Evolutionary conservation across 2,329 filamentous ascomycete species (phyloP), one percentile per base, ranked within the genome.

Genomic region (Teratosphaeria epicoccoides): DNA sequence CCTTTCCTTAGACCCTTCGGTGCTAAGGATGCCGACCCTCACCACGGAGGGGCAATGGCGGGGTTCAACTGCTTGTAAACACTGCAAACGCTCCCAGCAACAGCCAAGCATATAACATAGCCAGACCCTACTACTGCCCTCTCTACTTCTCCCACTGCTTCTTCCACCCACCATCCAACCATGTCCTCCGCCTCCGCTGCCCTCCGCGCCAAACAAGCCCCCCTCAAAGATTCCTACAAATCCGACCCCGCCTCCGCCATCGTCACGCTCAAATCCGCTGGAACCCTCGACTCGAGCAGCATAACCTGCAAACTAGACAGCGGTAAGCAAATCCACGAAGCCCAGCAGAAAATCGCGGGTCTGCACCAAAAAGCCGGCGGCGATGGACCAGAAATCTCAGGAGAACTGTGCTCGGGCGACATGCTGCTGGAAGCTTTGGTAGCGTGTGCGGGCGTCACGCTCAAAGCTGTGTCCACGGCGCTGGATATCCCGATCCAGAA

Each of bases 391-490:
- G 53, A 61, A 2, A 68, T 76, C 47, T 73, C 70, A 1, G 73
- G 73, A 51, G 73, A 76, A 55, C 66, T 76, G 1, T 76, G 74
- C 65, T 71, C 68, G 0, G 73, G 74, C 11, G 73, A 76, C 57
- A 74, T 76, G 72, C 65, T 77, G 11, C 68, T 76, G 11, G 74
- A 76, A 52, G 73, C 73, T 0, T 66, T 76, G 2, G 74, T 77
- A 4, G 74, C 74, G 3, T 76, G 74, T 60, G 71, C 73, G 1
- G 74, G 74, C 23, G 73, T 76, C 3, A 76, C 74, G n/a, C 64
- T 76, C 24, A 75, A 75, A 56, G 74, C 74, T 9, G 74, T 76
- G 1, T 71, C 73, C 4, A 76, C 74, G 0, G 73, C 72, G 2
- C 62, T 76, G 47, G 66, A 64, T 1, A 70, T 76, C 10, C 71